Base-by-base conservation (phyloP, 75 land plant genomes). In the Picea glauca region DNA sequence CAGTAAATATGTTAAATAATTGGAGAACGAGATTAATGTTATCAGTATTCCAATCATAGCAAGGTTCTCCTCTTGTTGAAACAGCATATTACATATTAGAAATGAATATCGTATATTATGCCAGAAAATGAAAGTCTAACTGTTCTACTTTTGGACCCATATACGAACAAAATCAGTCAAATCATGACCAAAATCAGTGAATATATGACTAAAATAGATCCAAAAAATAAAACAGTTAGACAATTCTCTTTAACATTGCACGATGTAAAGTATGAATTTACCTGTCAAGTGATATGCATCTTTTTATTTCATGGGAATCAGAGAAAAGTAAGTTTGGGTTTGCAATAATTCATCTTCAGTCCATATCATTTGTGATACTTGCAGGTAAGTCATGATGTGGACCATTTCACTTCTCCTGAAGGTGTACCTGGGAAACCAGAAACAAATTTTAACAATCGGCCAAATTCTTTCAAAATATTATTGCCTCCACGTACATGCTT, bases 381-480 rank as follows among this genome's bases (percentile, higher is more conserved):
- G 58, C 79, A 96, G 99, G 95, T 97, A 76, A 95, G 87, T 8
- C 98, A 97, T 83, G 90, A 90, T 78, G 86, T 81, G 18, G 99
- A 94, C 73, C 98, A 97, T 86, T 97, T 94, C 79, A 97, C 99
- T 60, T 80, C 79, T n/a, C 98, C 98, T 0, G 99, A 97, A 90
- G 99, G 99, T 21, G 85, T 84, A 63, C 95, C 93, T 62, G 99
- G 99, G 59, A 89, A 83, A 58, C 95, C 99, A 57, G 95, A 92
- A 72, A 94, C 99, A n/a, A 92, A 97, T 84, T 97, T 93, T 82
- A 97, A 97, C 85, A 93, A 91, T 75, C 98, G 99, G 3, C 99
- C 99, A n/a, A 90, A 93, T 78, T 97, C 99, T 61, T 90, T 97
- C 80, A 89, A 86, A 90, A 87, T 97, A 12, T 84, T 97, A 26